These are phyloP conservation scores for Juglanconis juglandina DNA, from an alignment of 2,329 filamentous ascomycete genomes.

Conservation along the genomic window DNA sequence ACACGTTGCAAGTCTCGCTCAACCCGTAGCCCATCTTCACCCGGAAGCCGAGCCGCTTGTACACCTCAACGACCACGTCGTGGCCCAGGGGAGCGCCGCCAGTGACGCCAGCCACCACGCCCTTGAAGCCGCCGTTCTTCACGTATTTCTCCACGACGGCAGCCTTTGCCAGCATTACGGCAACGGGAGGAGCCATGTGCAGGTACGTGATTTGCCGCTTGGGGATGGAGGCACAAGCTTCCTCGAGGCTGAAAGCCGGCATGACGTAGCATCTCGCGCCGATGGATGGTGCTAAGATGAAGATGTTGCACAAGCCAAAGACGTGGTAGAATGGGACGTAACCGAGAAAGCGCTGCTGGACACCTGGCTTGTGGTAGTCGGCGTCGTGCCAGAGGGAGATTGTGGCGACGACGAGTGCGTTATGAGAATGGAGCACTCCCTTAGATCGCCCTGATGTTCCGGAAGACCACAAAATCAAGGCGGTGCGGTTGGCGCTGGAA, in stretches of 20 bases:
- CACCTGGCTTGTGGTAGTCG: slow-evolving; percentile 35
- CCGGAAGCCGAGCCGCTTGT: slow-evolving; percentile 53
- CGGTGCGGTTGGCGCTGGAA: slow-evolving; percentile 55
- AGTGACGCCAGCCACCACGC: slow-evolving; percentile 48
- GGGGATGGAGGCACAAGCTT: slow-evolving; percentile 60
- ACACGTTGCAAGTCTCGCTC: slow-evolving; percentile 67
- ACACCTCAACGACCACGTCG: slow-evolving; percentile 56
- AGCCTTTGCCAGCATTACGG: slow-evolving; percentile 67
- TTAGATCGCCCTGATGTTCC: slow-evolving; percentile 73
- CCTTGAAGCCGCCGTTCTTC: slow-evolving; percentile 44
- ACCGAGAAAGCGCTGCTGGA: slow-evolving; percentile 47
- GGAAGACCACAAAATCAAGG: slow-evolving; percentile 45
- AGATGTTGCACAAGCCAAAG: slow-evolving; percentile 55
- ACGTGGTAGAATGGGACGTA: slow-evolving; percentile 71
- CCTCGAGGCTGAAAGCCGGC: slow-evolving; percentile 64
- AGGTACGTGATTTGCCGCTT: slow-evolving; percentile 63
- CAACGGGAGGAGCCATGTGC: slow-evolving; percentile 66
- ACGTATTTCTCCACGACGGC: slow-evolving; percentile 62
- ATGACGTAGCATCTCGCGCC: slow-evolving; percentile 64
- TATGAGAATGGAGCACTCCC: slow-evolving; percentile 69
- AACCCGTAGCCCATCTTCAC: slow-evolving; percentile 67
- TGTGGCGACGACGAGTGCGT: slow-evolving; percentile 60
- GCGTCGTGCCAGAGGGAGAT: slow-evolving; percentile 47
- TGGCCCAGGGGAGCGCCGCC: slow-evolving; percentile 63
- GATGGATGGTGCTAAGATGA: slow-evolving; percentile 52